Conservation (phyloP, 2,329 filamentous ascomycete species). For the Fusarium sp. region DNA sequence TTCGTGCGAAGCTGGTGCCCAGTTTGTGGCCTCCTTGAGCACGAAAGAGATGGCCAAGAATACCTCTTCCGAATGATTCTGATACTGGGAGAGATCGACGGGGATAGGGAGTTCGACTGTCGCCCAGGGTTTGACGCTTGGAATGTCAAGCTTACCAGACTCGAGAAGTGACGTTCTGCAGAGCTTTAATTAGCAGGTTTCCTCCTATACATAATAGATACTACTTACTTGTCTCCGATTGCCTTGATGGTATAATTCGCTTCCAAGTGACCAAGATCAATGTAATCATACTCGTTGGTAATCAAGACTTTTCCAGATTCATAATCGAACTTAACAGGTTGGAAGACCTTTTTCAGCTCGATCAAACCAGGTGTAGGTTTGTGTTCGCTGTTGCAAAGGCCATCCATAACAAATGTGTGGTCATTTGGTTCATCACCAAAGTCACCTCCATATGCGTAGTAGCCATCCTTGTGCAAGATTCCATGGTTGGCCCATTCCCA, state of each 20-base stretch:
- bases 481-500: slow-evolving; percentile 31
- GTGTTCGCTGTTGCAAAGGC: slow-evolving; percentile 15
- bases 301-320: not conserved
- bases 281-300: slow-evolving; percentile 22
- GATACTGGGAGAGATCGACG: not conserved
- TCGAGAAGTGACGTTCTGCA: not conserved
- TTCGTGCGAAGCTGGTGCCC: slow-evolving; percentile 6
- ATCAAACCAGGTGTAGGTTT: slow-evolving; percentile 2
- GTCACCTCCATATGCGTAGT: slow-evolving; percentile 23
- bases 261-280: slow-evolving; percentile 3
- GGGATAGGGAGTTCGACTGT: not conserved
- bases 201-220: too few species aligned
- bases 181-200: not conserved
- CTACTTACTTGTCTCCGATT: not conserved
- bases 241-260: not conserved
- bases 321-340: slow-evolving; percentile 3
- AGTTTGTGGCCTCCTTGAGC: not conserved
- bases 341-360: slow-evolving; percentile 20
- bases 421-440: slow-evolving; percentile 24
- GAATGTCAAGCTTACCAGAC: not conserved
- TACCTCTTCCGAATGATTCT: not conserved
- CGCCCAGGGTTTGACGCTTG: not conserved
- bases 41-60: not conserved
- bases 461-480: slow-evolving; percentile 13
- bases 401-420: slow-evolving; percentile 21